Base-by-base conservation (phyloP, 768 basidiomycete genomes). In the Lactarius pseudohatsudake region DNA sequence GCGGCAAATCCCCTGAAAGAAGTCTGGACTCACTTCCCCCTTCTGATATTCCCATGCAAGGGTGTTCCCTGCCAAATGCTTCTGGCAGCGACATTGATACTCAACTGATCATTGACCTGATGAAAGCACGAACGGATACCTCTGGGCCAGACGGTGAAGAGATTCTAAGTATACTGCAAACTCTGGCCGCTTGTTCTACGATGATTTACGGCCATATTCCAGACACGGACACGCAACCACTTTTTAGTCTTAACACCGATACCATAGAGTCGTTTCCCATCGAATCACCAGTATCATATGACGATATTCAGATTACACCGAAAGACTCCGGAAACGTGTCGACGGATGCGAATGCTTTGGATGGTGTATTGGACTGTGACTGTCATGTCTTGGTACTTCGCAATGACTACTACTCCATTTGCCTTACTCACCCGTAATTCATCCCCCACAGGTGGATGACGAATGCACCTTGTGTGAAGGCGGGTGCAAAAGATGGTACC, bases 401-500 rank as follows among this genome's bases (percentile, higher is more conserved):
- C 32, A 3, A 30, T 43, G 28, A 57, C 58, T 11, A 32, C 32
- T 64, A n/a, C 34, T 56, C 60, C 54, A 50, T 20, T 40, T 54
- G 13, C 36, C 26, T 38, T 9, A n/a, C 22, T 50, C 4, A 63
- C 20, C 62, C 32, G 57, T 61, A 36, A 56, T 34, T 6, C 32
- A 34, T 15, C 55, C 57, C 66, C 34, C 72, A 91, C 72, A 79
- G 18, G 85, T 87, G 34, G 88, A 88, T 68, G 71, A 66, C 36
- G 79, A 82, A 28, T 72, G 70, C 34, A 81, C 85, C 64, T 81
- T 84, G 63, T 94, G 91, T 72, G 90, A 92, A 66, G 86, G 85
- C 10, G 84, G 81, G n/a, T 92, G 92, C 75, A 79, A 79, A 20
- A 82, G 79, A 64, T 92, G 90, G 90, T 88, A 84, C 73, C 92